These are phyloP conservation scores for Helotiales sp. DNA, from an alignment of 2,329 filamentous ascomycete species.

Conservation along the genomic window DNA sequence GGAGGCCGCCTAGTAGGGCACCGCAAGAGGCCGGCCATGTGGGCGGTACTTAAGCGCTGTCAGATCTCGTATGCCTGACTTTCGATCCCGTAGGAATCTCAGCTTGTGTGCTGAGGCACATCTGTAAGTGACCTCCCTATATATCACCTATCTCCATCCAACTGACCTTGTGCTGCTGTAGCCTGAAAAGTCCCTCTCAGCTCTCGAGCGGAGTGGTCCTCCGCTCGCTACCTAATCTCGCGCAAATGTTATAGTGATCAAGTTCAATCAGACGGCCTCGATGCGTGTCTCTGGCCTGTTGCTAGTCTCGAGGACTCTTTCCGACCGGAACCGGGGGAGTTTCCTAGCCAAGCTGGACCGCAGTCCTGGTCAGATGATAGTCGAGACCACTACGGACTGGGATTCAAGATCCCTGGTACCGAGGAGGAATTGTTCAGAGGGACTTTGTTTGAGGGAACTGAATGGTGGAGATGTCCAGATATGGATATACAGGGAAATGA, in stretches of 20 bases:
- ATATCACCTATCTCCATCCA: not conserved
- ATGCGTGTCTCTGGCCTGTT: constrained; percentile 1
- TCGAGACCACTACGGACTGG: not conserved
- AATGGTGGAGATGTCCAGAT: not conserved
- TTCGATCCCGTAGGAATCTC: not conserved
- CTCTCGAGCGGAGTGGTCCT: constrained; percentile 10
- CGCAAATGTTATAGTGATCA: constrained; percentile 15
- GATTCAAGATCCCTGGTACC: constrained; percentile 1
- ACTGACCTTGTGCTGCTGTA: not conserved
- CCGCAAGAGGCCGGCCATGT: not conserved
- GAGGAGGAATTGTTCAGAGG: not conserved
- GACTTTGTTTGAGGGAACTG: not conserved
- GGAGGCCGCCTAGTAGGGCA: not conserved
- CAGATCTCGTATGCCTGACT: not conserved
- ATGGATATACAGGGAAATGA: not conserved
- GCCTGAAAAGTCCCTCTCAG: not conserved
- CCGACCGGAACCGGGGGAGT: constrained; percentile 11
- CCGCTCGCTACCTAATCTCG: constrained; percentile 11
- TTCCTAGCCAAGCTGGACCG: constrained; percentile 10
- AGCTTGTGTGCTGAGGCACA: not conserved
- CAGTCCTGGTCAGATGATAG: constrained; percentile 7
- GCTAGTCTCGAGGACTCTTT: constrained; percentile 7
- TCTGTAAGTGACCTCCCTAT: not conserved
- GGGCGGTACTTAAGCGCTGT: not conserved
- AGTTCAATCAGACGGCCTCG: constrained; percentile 15